A percentile compares a stretch with the other conserved stretches of the same genome.
phyloP scores from a whole-genome alignment of 1,139 yeast species.

The Entelexis paramagnoliae region DNA sequence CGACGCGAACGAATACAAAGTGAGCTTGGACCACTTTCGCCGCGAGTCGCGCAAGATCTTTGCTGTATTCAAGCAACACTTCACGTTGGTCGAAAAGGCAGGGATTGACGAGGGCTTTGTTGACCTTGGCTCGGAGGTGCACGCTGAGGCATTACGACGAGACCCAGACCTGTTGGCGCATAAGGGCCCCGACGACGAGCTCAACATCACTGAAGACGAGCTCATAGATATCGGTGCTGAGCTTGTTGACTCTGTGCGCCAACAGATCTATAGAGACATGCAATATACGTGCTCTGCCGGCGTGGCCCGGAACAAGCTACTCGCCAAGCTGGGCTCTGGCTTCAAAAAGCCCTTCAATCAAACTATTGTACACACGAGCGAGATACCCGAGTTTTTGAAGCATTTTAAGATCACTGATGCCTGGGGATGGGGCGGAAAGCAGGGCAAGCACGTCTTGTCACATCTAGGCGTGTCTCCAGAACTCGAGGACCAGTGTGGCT shows the following conservation, averaged over 20 bases:
- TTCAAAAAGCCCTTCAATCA: constrained; percentile 78
- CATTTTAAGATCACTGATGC: constrained; percentile 61
- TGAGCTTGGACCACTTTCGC: constrained; percentile 82
- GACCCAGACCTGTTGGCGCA: constrained; percentile 31
- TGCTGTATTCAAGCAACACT: constrained; percentile 41
- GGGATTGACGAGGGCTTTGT: constrained; percentile 90
- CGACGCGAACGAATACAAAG: constrained; percentile 51
- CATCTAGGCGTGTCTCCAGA: constrained; percentile 30
- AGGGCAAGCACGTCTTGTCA: constrained; percentile 52
- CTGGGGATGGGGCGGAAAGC: constrained; percentile 86
- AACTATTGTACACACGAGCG: constrained; percentile 50
- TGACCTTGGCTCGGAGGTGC: constrained; percentile 58
- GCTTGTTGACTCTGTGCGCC: constrained; percentile 45
- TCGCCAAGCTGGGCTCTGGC: constrained; percentile 88
- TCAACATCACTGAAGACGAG: constrained; percentile 47
- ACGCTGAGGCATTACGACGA: constrained; percentile 30
- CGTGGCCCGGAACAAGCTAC: constrained; percentile 57
- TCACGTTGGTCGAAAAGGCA: constrained; percentile 61
- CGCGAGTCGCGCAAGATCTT: constrained; percentile 76
- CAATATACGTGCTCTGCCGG: constrained; percentile 92
- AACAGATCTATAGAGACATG: constrained; percentile 42
- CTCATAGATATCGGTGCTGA: constrained; percentile 56
- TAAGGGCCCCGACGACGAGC: not conserved
- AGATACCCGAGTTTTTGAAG: constrained; percentile 45
- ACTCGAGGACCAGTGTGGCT: constrained; percentile 23